Base-by-base conservation (phyloP, 345 rosid species). In the Populus euphratica region DNA sequence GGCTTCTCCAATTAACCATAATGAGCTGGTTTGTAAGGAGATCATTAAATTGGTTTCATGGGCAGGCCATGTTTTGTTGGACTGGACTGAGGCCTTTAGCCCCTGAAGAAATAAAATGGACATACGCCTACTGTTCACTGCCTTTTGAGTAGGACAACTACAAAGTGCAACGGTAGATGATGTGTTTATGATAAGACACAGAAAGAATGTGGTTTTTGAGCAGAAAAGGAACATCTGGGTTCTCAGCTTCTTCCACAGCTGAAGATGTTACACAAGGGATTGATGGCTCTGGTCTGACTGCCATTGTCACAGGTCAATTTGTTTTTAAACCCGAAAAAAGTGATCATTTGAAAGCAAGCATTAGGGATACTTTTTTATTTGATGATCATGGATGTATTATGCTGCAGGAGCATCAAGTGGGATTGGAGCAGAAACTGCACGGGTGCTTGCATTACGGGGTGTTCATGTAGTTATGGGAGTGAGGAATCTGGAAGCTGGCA, bases 201-300 rank as follows among this genome's bases (percentile, higher is more conserved):
- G 5, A 49, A 49, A 47, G 72, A 6, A 88, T 88, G 97, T 86
- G 93, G 94, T 79, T 82, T 63, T 86, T 89, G 59, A 77, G 87
- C 75, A 76, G 83, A 75, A 92, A 85, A 83, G 90, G 93, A 31
- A 81, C 88, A 66, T 88, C 96, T 76, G 97, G 97, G 73, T 93
- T 91, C 89, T 93, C 96, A 14, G 50, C 90, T 77, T 83, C 86
- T 47, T 90, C 96, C 73, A 90, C 91, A 13, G 98, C 98, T 0
- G 96, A 90, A 88, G 89, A 93, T 79, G 96, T 90, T 33, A 89
- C 98, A 35, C 83, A 81, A 14, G 94, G 96, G 77, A 82, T 91
- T 76, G 89, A 91, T 80, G 96, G 86, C 39, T 79, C 89, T 67
- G 90, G 85, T 77, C 93, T 91, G 85, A 93, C 98, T 41, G 94